These are phyloP conservation scores for Lachancea mirantina DNA, from an alignment of 805 yeast species.

Conservation along the genomic window DNA sequence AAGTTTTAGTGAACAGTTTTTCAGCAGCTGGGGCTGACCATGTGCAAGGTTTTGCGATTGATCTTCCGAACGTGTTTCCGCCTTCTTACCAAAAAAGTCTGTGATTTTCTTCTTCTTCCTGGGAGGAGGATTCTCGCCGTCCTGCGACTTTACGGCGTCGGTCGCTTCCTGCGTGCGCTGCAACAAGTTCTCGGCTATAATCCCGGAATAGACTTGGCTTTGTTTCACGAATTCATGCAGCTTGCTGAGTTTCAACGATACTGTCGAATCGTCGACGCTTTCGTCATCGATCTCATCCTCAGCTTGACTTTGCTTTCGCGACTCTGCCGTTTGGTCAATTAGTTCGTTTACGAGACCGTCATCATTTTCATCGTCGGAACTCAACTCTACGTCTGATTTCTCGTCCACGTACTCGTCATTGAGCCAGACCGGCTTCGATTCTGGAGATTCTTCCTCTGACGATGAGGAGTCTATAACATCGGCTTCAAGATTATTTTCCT, in stretches of 20 bases:
- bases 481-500: slow-evolving; percentile 24
- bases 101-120: slow-evolving; percentile 14
- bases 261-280: slow-evolving; percentile 36
- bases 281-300: slow-evolving; percentile 13
- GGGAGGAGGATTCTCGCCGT: slow-evolving; percentile 6
- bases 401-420: slow-evolving; percentile 17
- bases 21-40: slow-evolving; percentile 48
- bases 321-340: slow-evolving; percentile 1
- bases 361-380: slow-evolving; percentile 22
- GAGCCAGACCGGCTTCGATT: slow-evolving; percentile 22
- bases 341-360: slow-evolving; percentile 10
- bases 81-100: slow-evolving; percentile 15
- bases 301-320: slow-evolving; percentile 10
- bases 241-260: slow-evolving; percentile 55
- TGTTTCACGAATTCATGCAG: slow-evolving; percentile 73
- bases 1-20: slow-evolving; percentile 60
- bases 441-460: slow-evolving; percentile 5
- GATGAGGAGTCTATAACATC: slow-evolving; percentile 15
- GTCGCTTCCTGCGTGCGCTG: slow-evolving; percentile 32
- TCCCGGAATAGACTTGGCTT: slow-evolving; percentile 80
- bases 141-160: slow-evolving; percentile 15
- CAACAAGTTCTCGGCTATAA: slow-evolving; percentile 72
- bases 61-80: slow-evolving; percentile 6
- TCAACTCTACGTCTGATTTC: slow-evolving; percentile 19
- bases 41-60: slow-evolving; percentile 14